Conservation (phyloP, 768 basidiomycete species). For the Rossbeevera mucosa region DNA sequence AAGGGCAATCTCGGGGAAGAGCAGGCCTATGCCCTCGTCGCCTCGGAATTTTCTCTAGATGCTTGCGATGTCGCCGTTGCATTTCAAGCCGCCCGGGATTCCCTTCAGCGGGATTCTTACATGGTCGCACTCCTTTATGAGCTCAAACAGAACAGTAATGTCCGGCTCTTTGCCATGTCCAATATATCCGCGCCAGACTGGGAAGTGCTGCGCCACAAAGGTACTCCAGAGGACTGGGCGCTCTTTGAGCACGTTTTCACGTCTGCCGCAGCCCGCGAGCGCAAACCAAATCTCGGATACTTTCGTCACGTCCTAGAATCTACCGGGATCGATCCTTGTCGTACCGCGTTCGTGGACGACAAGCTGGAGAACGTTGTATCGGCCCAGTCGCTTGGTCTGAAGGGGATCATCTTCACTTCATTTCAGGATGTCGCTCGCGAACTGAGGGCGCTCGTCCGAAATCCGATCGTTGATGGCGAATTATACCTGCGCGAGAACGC, state of each 20-base stretch:
- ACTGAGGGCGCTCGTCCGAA: constrained; percentile 13
- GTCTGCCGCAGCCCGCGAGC: constrained; percentile 13
- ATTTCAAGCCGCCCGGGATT: constrained; percentile 2
- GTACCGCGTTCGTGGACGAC: constrained; percentile 23
- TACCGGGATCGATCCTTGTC: constrained; percentile 15
- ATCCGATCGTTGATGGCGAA: constrained; percentile 14
- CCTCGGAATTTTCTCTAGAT: constrained; percentile 16
- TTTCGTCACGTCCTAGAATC: constrained; percentile 14
- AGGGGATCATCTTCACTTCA: constrained; percentile 19
- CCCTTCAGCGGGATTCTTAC: constrained; percentile 8
- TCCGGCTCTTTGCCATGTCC: constrained; percentile 22
- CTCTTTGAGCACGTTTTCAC: constrained; percentile 21
- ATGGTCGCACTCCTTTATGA: constrained; percentile 17
- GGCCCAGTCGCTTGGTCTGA: constrained; percentile 17
- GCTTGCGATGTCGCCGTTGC: constrained; percentile 8
- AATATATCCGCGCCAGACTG: constrained; percentile 21
- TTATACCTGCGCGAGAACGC: constrained; percentile 12
- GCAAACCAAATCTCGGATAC: constrained; percentile 20
- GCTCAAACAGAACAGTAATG: constrained; percentile 3
- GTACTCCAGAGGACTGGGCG: constrained; percentile 11
- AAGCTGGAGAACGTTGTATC: constrained; percentile 20
- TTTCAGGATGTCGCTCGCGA: constrained; percentile 12
- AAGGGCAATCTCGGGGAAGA: constrained; percentile 17
- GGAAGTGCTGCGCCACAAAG: constrained; percentile 16
- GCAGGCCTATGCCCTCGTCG: constrained; percentile 4